Percentiles rank a stretch among this genome's conserved stretches.
phyloP scores from a whole-genome alignment of 2,329 filamentous ascomycete genomes.

The Scedosporium aurantiacum region DNA sequence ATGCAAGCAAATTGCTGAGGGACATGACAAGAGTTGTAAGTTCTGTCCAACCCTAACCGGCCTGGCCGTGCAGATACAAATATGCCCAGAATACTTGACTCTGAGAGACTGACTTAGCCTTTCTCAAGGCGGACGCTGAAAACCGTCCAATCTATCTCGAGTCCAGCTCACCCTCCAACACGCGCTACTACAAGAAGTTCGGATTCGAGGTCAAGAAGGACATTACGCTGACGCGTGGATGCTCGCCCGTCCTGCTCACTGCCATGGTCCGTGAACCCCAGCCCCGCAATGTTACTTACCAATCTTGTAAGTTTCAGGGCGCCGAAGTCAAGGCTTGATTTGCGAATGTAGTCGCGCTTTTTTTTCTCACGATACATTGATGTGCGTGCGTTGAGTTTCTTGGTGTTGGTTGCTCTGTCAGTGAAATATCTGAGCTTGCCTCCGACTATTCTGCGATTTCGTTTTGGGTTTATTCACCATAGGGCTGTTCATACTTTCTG shows the following conservation, averaged over 20 bases:
- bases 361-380: background rate
- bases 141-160: conserved; percentile 65
- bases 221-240: conserved; percentile 49
- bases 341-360: conserved; percentile 4
- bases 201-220: conserved; percentile 58
- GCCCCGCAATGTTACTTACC: conserved; percentile 14
- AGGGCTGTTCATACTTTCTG: background rate
- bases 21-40: conserved; percentile 54
- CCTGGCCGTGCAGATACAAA: background rate
- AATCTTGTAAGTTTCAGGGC: background rate
- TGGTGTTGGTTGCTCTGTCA: background rate
- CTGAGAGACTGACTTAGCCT: background rate
- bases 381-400: background rate
- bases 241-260: conserved; percentile 53
- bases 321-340: conserved; percentile 1
- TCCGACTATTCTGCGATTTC: background rate
- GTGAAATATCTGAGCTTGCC: conserved; percentile 1
- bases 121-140: conserved; percentile 53
- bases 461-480: background rate
- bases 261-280: conserved; percentile 74
- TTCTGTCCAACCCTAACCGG: conserved; percentile 7
- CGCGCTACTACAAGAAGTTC: conserved; percentile 61
- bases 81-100: background rate
- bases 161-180: conserved; percentile 59
- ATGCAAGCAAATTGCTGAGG: conserved; percentile 59